phyloP scores from a whole-genome alignment of 352 stramenopile genomes.

The Phytophthora sansomeana region DNA sequence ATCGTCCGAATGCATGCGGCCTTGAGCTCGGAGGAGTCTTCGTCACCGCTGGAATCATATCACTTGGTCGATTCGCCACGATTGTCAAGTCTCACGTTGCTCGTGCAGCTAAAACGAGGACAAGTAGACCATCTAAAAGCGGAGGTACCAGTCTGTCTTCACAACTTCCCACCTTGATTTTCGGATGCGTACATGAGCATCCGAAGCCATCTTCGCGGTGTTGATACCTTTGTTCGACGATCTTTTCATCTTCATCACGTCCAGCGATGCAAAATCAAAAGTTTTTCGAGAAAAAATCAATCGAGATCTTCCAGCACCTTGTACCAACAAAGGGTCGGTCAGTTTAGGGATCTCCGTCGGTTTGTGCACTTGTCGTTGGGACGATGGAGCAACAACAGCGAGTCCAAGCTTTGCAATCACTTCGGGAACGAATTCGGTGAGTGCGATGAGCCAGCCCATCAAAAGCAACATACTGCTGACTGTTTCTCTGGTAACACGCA shows the following conservation, averaged over 20 bases:
- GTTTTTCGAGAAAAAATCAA: too few relatives aligned
- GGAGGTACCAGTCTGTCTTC: background rate
- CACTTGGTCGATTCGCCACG: background rate
- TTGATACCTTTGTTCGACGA: too few relatives aligned
- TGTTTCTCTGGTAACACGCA: slow-evolving; percentile 6
- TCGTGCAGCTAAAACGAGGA: slow-evolving; percentile 1
- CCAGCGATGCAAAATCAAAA: too few relatives aligned
- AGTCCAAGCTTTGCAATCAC: slow-evolving; percentile 10
- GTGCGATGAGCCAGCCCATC: background rate
- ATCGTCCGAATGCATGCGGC: slow-evolving; percentile 65
- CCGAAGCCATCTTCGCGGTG: too few relatives aligned
- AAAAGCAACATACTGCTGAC: background rate
- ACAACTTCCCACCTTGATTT: too few relatives aligned
- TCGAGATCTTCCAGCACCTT: slow-evolving; percentile 16
- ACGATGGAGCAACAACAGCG: slow-evolving; percentile 18
- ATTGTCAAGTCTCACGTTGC: too few relatives aligned
- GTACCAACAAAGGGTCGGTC: slow-evolving; percentile 10
- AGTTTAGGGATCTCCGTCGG: background rate
- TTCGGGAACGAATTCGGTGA: slow-evolving; percentile 46
- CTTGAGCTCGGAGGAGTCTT: slow-evolving; percentile 21
- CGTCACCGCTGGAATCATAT: slow-evolving; percentile 21
- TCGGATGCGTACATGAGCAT: too few relatives aligned
- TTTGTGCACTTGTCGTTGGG: background rate
- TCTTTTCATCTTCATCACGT: too few relatives aligned
- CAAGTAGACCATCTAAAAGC: slow-evolving; percentile 14